Base-by-base conservation (phyloP, 805 yeast species). In the Saccharomycopsis synnaedendra region DNA sequence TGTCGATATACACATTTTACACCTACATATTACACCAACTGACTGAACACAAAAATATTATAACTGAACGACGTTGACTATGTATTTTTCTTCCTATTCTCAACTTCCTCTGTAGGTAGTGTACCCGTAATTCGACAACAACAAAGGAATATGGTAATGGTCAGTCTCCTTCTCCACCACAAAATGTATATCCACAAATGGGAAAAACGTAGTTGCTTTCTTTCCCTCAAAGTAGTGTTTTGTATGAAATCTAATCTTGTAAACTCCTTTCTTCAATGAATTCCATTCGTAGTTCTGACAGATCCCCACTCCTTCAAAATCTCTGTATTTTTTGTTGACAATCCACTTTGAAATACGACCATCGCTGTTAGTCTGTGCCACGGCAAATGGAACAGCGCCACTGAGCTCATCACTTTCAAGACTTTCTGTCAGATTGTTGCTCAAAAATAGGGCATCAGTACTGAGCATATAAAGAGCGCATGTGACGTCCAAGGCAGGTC, bases 71-170 rank as follows among this genome's bases (percentile, higher is more conserved):
- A 19, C 19, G 2, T 19, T 19, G 19, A 19, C 19, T 19, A 19
- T 1, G 19, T 19, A 19, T 19, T 19, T 19, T 19, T 19, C 19
- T 19, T 19, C 19, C 19, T 19, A 19, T 19, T 19, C 19, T 48
- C 58, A 82, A 58, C 85, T 78, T 1, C 97, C 97, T 48, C 97
- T 74, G 66, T 89, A 89, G 0, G 97, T 89, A 4, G 95, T 78
- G 66, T 88, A 89, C 34, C 95, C 82, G 64, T 82, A 86, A 59
- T 86, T 86, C 41, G 95, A 80, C 49, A 89, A 67, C 46, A 89
- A 71, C 52, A 89, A 66, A 0, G 97, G 97, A 47, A 89, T 82
- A 61, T 89, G 97, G 64, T 87, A 89, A 61, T 89, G 97, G 51
- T 81, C 86, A 0, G 86, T 81, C 0, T 84, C 83, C 53, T 71